Evolutionary conservation across 495 filamentous ascomycete genomes (phyloP), one percentile per base, ranked within the genome.

Genomic region (Astrothelium macrocarpum): DNA sequence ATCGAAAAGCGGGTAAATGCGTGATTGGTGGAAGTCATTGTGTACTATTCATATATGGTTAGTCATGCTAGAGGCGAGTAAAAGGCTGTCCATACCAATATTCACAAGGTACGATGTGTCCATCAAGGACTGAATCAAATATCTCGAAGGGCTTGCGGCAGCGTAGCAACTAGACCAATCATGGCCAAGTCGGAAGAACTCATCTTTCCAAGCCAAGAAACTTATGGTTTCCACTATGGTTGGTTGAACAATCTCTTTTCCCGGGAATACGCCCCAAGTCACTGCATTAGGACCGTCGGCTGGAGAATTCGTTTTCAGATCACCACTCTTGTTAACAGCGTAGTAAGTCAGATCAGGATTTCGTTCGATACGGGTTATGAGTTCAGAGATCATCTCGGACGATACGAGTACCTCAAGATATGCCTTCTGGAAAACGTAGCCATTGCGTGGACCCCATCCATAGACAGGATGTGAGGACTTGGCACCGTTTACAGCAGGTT

Each of bases 181-280:
- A 60, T 87, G 80, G 53, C 95, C 95, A 26, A 99, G 83, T 62
- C 87, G 85, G 77, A 87, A 99, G 18, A 95, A 95, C 73, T 99
- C 95, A 67, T 99, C 95, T 78, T 96, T 96, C 95, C 95, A 99
- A 29, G 95, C 95, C 61, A 99, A 75, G 83, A 99, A 99, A 76
- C 89, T 94, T 75, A 97, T 85, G 7, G 90, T 95, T 77, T 99
- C 95, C 56, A 97, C 93, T 65, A 99, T 95, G n/a, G 95, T 99
- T 12, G 95, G 95, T 73, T 99, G 95, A 53, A 99, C 91, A 71
- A 99, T 97, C 75, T 99, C 95, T 72, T 96, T 94, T 36, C 94
- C 94, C 12, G 95, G 92, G 78, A 97, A 99, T 53, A 97, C 95
- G 75, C 95, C 95, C 95, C 95, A 99, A 2, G 95, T 99, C 59